Conservation (phyloP, 2,329 filamentous ascomycete genomes). For the Fusarium tricinctum region DNA sequence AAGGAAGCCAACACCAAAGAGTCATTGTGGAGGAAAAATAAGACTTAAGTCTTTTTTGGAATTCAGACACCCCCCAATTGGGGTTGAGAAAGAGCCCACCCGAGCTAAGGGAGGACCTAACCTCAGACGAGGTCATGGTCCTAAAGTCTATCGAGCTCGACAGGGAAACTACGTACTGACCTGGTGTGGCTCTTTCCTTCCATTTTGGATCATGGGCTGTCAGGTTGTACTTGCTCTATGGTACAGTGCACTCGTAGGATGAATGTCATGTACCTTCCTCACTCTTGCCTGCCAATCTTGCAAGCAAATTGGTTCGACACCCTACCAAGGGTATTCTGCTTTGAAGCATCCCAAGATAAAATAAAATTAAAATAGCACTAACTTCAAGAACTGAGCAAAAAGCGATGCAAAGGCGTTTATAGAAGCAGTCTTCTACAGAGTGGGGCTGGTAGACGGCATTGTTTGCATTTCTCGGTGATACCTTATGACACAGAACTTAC, state of each 20-base stretch:
- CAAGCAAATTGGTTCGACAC: constrained; percentile 10
- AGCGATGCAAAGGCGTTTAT: background rate
- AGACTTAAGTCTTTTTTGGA: constrained; percentile 7
- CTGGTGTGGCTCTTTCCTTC: constrained; percentile 18
- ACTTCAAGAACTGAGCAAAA: constrained; percentile 6
- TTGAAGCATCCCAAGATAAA: constrained; percentile 30
- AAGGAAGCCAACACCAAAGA: constrained; percentile 11
- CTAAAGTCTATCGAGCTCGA: constrained; percentile 44
- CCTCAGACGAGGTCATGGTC: constrained; percentile 21
- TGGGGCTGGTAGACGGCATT: constrained; percentile 11
- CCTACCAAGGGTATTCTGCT: constrained; percentile 21
- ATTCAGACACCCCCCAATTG: constrained; percentile 17
- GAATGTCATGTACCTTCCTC: background rate
- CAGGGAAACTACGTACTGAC: constrained; percentile 29
- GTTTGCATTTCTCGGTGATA: constrained; percentile 30
- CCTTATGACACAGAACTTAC: constrained; percentile 36
- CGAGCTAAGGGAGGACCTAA: background rate
- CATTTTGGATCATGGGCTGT: constrained; percentile 19
- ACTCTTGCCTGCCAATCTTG: constrained; percentile 12
- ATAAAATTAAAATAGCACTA: constrained; percentile 4
- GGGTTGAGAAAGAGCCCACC: constrained; percentile 1
- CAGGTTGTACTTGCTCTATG: constrained; percentile 5
- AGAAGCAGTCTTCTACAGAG: background rate
- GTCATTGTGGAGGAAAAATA: constrained; percentile 12
- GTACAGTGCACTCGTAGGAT: too few species aligned